phyloP scores from a whole-genome alignment of 495 filamentous ascomycete genomes.

The Talaromyces stipitatus region DNA sequence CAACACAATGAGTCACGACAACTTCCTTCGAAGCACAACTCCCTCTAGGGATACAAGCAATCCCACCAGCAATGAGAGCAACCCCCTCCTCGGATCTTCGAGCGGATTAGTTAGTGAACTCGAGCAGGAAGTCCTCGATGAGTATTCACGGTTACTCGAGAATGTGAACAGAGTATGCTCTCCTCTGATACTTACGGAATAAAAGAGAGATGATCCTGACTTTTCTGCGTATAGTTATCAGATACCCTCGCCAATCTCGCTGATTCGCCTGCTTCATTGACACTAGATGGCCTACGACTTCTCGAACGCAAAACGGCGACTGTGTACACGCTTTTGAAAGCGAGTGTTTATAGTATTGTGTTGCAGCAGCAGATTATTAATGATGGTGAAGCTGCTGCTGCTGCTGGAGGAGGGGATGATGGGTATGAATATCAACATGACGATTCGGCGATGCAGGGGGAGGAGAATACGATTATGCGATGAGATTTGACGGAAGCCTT shows the following conservation, averaged over 20 bases:
- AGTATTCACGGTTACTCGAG: conserved; percentile 77
- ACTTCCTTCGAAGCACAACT: conserved; percentile 1
- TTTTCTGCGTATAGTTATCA: conserved; percentile 20
- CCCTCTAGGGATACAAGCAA: neutral
- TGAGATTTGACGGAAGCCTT: conserved; percentile 6
- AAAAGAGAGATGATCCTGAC: neutral
- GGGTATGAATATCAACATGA: conserved; percentile 12
- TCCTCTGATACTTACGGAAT: neutral
- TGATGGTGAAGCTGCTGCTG: conserved; percentile 25
- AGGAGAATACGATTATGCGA: conserved; percentile 29
- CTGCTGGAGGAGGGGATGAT: conserved; percentile 17
- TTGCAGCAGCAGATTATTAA: conserved; percentile 90
- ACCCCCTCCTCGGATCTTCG: conserved; percentile 33
- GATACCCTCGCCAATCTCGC: conserved; percentile 30
- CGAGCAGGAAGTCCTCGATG: conserved; percentile 90
- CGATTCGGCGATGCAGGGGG: conserved; percentile 9
- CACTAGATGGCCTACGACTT: conserved; percentile 66
- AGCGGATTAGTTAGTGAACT: conserved; percentile 51
- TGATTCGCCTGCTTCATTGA: conserved; percentile 25
- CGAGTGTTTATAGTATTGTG: conserved; percentile 96
- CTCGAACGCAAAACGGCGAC: conserved; percentile 90
- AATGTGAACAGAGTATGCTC: conserved; percentile 78
- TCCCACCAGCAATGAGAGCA: conserved; percentile 15
- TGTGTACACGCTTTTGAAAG: conserved; percentile 92
- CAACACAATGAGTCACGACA: neutral